phyloP scores from a whole-genome alignment of 1,284 basidiomycete genomes.

The Inonotus obliquus region DNA sequence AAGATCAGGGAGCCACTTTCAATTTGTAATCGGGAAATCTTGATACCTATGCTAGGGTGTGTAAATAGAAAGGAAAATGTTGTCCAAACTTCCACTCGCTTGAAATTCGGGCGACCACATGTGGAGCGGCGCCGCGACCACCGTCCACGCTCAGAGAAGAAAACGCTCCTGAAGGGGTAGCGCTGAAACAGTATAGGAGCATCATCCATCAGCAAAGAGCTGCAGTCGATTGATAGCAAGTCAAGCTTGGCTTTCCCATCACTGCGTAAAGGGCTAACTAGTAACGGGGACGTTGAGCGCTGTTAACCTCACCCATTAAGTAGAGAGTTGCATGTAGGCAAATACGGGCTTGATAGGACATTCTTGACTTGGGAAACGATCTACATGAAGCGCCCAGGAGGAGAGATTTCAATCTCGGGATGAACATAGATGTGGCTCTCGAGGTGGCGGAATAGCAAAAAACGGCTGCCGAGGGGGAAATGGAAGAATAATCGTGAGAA shows the following conservation, averaged over 20 bases:
- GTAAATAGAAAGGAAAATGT: background rate
- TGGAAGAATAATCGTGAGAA: background rate
- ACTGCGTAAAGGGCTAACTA: background rate
- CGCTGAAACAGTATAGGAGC: background rate
- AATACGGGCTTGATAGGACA: background rate
- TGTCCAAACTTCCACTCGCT: no score
- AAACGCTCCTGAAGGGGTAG: background rate
- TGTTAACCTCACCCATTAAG: background rate
- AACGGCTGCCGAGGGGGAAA: background rate
- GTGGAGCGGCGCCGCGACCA: no score
- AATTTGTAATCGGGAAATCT: background rate
- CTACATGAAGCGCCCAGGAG: background rate
- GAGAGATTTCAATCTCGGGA: background rate
- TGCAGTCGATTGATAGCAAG: no score
- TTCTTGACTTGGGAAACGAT: background rate
- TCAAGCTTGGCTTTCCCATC: background rate
- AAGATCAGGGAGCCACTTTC: background rate
- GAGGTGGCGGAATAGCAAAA: background rate
- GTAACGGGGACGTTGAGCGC: background rate
- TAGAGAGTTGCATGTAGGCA: background rate
- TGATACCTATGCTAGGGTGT: background rate
- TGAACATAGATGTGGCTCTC: background rate
- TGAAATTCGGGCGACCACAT: no score
- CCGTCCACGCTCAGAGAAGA: background rate
- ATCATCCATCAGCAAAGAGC: background rate